Percentiles rank a stretch among this genome's conserved stretches.
Conservation (phyloP, 345 rosid species). For the Salix viminalis region DNA sequence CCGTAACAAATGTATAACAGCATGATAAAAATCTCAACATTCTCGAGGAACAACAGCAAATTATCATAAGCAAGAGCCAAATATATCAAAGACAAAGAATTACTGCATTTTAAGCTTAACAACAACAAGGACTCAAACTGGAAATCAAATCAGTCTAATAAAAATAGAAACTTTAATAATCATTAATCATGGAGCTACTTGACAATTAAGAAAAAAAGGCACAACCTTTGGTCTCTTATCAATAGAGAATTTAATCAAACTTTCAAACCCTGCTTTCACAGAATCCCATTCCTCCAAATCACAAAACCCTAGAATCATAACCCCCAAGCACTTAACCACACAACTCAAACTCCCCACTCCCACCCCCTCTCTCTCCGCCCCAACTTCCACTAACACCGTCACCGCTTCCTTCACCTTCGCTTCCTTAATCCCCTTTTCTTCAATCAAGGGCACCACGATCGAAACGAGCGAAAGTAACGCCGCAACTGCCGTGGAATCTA, state of each 20-base stretch:
- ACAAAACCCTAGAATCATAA: conserved; percentile 51
- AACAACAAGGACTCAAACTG: too few species aligned
- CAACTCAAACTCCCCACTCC: conserved; percentile 62
- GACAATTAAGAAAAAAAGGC: not conserved
- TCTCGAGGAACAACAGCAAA: too few species aligned
- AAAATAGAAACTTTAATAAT: not conserved
- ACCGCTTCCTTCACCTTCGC: conserved; percentile 68
- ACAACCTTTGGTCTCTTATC: conserved; percentile 93
- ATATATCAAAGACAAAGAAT: too few species aligned
- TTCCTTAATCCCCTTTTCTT: conserved; percentile 39
- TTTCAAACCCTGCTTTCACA: conserved; percentile 47
- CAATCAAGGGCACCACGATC: conserved; percentile 50
- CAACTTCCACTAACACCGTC: conserved; percentile 43
- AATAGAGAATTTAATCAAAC: conserved; percentile 54
- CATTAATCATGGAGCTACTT: not conserved
- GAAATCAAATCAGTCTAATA: too few species aligned
- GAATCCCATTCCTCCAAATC: conserved; percentile 70
- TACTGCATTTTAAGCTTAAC: too few species aligned
- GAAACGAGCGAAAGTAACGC: conserved; percentile 69
- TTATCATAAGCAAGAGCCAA: too few species aligned
- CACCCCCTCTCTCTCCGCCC: conserved; percentile 39
- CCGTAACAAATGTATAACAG: too few species aligned
- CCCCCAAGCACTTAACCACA: conserved; percentile 77
- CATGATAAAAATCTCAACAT: too few species aligned
- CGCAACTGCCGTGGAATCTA: conserved; percentile 52